Base-by-base conservation (phyloP, 495 filamentous ascomycete genomes). In the Neurospora sp. region DNA sequence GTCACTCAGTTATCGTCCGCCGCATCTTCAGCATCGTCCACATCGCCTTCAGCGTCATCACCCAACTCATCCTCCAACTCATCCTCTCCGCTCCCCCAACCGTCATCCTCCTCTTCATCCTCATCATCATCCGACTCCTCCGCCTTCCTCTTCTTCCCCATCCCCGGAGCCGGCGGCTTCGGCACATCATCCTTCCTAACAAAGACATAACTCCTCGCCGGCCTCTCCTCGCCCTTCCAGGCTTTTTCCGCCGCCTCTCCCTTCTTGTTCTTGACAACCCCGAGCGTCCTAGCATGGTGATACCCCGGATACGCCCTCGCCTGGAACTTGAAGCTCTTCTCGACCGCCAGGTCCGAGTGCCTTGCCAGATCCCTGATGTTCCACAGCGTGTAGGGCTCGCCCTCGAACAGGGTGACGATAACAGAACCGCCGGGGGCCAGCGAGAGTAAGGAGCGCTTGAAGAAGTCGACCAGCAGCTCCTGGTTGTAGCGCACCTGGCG, bases 401-500 rank as follows among this genome's bases (percentile, higher is more conserved):
- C 92, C 81, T 97, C 95, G 79, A 99, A 98, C 6, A 98, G 81
- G 2, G 94, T 96, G 1, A 98, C 90, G 23, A 97, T 78, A 54
- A 98, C 91, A 44, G 88, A 89, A 4, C 93, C 93, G 8, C 78
- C 79, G n/a, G 78, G 84, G 69, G 78, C 84, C 31, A 79, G 76
- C 40, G 78, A 85, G 27, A 74, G 75, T 4, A 81, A 76, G 8
- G 85, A 90, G 10, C 87, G 84, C 74, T 87, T 86, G 84, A 98
- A 97, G 81, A 97, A 97, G 6, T 84, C 86, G 11, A 96, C 92
- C 3, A 98, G 86, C 39, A 98, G 85, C 79, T 95, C 92, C 83
- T 98, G 96, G 79, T 99, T 98, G 76, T 90, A 87, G 41, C 96
- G 89, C 14, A 98, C 94, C 83, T 99, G 96, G 20, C 96, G 86